Conservation (phyloP, 805 yeast genomes). For the Cyberlindnera euphorbiae region DNA sequence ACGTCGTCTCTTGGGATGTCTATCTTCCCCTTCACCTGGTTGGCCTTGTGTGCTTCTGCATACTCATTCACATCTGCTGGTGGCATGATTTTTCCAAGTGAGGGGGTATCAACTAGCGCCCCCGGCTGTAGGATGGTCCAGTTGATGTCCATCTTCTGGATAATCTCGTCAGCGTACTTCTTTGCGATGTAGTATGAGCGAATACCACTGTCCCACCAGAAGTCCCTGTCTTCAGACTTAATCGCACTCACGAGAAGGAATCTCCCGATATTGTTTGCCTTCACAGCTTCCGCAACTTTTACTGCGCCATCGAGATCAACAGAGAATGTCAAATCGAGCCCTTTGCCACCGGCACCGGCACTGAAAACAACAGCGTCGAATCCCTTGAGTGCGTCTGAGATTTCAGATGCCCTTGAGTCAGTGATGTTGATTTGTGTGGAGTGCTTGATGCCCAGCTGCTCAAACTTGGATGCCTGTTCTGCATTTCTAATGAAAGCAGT, state of each 20-base stretch:
- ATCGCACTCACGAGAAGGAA: conserved; percentile 53
- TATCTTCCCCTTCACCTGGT: conserved; percentile 2
- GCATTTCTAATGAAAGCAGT: conserved; percentile 41
- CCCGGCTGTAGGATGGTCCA: conserved; percentile 59
- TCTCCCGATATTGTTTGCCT: conserved; percentile 37
- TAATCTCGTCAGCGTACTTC: conserved; percentile 52
- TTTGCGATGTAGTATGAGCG: conserved; percentile 55
- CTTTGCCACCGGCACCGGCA: conserved; percentile 61
- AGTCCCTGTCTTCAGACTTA: conserved; percentile 45
- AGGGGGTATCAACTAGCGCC: conserved; percentile 33
- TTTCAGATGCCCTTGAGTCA: conserved; percentile 29
- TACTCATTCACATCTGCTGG: conserved; percentile 21
- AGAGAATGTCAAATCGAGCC: conserved; percentile 38
- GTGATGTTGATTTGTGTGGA: conserved; percentile 37
- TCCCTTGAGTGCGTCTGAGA: conserved; percentile 38
- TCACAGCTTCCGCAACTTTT: conserved; percentile 51
- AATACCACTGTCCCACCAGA: conserved; percentile 36
- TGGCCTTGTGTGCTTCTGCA: conserved; percentile 3
- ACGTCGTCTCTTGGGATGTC: conserved; percentile 46
- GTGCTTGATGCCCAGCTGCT: conserved; percentile 31
- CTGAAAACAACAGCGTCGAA: conserved; percentile 53
- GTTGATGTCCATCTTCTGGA: conserved; percentile 32
- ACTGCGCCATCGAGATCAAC: conserved; percentile 64
- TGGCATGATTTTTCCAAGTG: conserved; percentile 40
- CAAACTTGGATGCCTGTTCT: conserved; percentile 40